These are phyloP conservation scores for Penstemon newberryi DNA, from an alignment of 257 asterid genomes.

Conservation along the genomic window DNA sequence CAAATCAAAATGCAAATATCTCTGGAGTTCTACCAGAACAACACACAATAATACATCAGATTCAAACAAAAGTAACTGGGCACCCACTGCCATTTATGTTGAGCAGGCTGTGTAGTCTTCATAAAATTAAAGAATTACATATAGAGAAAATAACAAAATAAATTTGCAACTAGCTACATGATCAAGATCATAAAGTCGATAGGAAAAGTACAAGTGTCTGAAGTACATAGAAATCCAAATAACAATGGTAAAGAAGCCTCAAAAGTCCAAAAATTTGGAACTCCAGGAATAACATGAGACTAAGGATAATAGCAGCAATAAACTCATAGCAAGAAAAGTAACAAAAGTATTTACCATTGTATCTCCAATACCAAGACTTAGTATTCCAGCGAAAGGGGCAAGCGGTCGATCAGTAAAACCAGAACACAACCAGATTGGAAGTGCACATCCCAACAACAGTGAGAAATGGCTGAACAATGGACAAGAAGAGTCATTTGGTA, in stretches of 20 bases:
- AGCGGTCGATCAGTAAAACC: constrained; percentile 85
- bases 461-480: constrained; percentile 79
- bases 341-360: constrained; percentile 65
- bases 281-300: constrained; percentile 17
- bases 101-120: not conserved
- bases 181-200: not conserved
- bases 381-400: constrained; percentile 95
- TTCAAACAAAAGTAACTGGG: too few species aligned
- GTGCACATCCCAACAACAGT: constrained; percentile 87
- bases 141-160: not conserved
- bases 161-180: constrained; percentile 4
- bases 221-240: too few species aligned
- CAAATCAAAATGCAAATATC: not conserved
- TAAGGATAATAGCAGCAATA: constrained; percentile 3
- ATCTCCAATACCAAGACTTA: constrained; percentile 98
- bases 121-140: too few species aligned
- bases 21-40: not conserved
- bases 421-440: constrained; percentile 92
- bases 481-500: constrained; percentile 18
- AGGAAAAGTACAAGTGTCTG: too few species aligned
- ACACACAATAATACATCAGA: not conserved
- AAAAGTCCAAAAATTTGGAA: constrained; percentile 3
- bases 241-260: too few species aligned
- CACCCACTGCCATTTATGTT: too few species aligned
- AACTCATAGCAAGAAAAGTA: constrained; percentile 20